Conservation (phyloP, 148 eudicot species). For the Silene latifolia region DNA sequence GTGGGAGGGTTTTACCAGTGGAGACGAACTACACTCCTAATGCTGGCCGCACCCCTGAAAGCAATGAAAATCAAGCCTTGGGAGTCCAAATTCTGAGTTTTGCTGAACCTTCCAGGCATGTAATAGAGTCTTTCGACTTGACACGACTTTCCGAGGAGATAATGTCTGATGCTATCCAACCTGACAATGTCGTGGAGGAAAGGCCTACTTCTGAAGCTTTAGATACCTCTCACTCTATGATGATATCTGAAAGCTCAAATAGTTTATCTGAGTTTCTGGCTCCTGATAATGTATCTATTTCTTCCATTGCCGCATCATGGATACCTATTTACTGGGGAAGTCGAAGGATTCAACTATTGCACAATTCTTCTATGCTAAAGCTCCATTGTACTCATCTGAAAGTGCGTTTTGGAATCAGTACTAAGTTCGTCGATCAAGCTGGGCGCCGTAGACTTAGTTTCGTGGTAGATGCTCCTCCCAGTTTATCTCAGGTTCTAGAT, state of each 20-base stretch:
- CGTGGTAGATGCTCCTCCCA: constrained; percentile 74
- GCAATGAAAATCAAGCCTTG: constrained; percentile 25
- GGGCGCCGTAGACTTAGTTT: constrained; percentile 78
- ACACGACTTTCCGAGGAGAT: constrained; percentile 42
- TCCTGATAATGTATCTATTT: constrained; percentile 51
- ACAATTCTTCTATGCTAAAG: constrained; percentile 40
- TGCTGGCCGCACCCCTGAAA: constrained; percentile 24
- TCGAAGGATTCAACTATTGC: constrained; percentile 54
- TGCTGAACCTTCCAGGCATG: constrained; percentile 32
- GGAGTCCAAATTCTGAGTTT: constrained; percentile 34
- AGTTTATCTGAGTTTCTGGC: constrained; percentile 40
- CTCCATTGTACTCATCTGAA: constrained; percentile 44
- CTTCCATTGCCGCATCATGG: constrained; percentile 43
- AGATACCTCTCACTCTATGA: constrained; percentile 30
- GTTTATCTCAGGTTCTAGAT: constrained; percentile 61
- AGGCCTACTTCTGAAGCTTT: constrained; percentile 30
- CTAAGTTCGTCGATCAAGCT: constrained; percentile 60
- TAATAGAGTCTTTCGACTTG: constrained; percentile 56
- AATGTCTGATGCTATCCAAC: constrained; percentile 38
- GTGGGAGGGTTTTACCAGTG: constrained; percentile 42
- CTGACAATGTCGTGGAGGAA: constrained; percentile 43
- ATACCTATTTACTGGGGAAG: constrained; percentile 43
- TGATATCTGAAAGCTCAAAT: constrained; percentile 31
- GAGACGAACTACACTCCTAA: constrained; percentile 31
- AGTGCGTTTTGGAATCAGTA: constrained; percentile 68